Evolutionary conservation across 371 early-diverging fungal genomes (phyloP), one percentile per base, ranked within the genome.

Genomic region (Fennellomyces sp.): DNA sequence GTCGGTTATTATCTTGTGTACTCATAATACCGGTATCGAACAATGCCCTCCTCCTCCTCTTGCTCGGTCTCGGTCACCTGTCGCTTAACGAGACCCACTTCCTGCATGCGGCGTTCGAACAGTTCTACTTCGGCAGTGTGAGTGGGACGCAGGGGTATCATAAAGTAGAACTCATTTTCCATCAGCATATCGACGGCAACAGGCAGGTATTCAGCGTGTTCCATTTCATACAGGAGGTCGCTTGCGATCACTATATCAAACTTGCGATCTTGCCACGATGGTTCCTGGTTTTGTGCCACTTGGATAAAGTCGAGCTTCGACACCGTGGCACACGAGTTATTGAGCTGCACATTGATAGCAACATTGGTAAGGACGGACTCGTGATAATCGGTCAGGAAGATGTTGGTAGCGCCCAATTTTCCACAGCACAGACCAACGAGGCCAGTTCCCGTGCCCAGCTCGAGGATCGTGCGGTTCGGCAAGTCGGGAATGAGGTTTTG

Each of bases 201-300:
- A 26, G 80, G 80, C n/a, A 80, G 42, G 62, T 74, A 49, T 23
- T 75, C 67, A 38, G 77, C 80, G 60, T 80, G 80, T 29, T 80
- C 80, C 71, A 80, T 76, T 30, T 80, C 80, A 56, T 80, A 80
- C 2, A 80, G 58, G 23, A 80, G 39, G 55, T 80, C 80, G 26
- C 76, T 76, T 8, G 77, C 80, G 59, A 80, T 69, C 3, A 80
- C 72, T 29, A 77, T 52, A 58, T 75, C 75, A 50, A 67, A 80
- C 21, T 42, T 47, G 6, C 55, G 31, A 12, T 56, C 63, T 28
- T 68, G 29, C 75, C 75, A 74, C 39, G 58, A 63, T 1, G 49
- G 21, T 13, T 56, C 45, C 13, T 49, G 31, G 3, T 51, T 57
- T 12, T 39, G 53, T 8, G 79, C 69, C 7, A 80, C 66, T 33